These are phyloP conservation scores for Kodamaea restingae DNA, from an alignment of 805 yeast species.

Conservation along the genomic window DNA sequence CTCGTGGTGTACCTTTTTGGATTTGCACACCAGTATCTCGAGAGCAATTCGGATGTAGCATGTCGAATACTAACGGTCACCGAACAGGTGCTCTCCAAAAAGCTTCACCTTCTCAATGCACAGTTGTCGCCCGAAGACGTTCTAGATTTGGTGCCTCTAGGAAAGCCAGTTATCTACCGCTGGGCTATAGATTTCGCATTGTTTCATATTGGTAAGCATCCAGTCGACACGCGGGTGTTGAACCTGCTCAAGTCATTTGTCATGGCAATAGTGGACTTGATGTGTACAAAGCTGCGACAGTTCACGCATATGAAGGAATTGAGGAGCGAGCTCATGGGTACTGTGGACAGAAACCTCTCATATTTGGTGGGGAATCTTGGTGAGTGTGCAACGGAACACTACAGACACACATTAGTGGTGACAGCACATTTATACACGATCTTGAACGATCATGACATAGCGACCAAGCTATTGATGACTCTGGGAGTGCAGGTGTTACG, in stretches of 20 bases:
- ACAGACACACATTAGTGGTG: slow-evolving; percentile 10
- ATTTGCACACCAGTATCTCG: slow-evolving; percentile 26
- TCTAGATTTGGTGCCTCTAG: slow-evolving; percentile 7
- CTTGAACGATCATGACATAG: slow-evolving; percentile 33
- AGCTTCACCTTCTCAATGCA: slow-evolving; percentile 23
- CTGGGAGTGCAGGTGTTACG: slow-evolving; percentile 20
- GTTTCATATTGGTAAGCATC: slow-evolving; percentile 20
- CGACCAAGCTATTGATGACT: slow-evolving; percentile 23
- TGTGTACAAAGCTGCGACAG: slow-evolving; percentile 27
- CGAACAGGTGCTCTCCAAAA: slow-evolving; percentile 31
- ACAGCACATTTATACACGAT: slow-evolving; percentile 33
- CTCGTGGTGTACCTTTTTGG: slow-evolving; percentile 30
- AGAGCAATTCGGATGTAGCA: slow-evolving; percentile 12
- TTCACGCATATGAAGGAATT: slow-evolving; percentile 21
- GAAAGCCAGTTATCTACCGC: slow-evolving; percentile 19
- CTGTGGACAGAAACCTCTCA: slow-evolving; percentile 14
- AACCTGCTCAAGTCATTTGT: slow-evolving; percentile 30
- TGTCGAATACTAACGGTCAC: slow-evolving; percentile 25
- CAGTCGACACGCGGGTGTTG: slow-evolving; percentile 12
- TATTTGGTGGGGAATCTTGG: slow-evolving; percentile 1
- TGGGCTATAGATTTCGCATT: slow-evolving; percentile 30
- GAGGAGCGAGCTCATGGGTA: slow-evolving; percentile 15
- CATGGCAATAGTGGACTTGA: slow-evolving; percentile 28
- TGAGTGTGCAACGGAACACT: slow-evolving; percentile 1
- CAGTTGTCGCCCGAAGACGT: slow-evolving; percentile 17